These are phyloP conservation scores for Cordyceps fumosorosea DNA, from an alignment of 2,329 filamentous ascomycete genomes.

Conservation along the genomic window DNA sequence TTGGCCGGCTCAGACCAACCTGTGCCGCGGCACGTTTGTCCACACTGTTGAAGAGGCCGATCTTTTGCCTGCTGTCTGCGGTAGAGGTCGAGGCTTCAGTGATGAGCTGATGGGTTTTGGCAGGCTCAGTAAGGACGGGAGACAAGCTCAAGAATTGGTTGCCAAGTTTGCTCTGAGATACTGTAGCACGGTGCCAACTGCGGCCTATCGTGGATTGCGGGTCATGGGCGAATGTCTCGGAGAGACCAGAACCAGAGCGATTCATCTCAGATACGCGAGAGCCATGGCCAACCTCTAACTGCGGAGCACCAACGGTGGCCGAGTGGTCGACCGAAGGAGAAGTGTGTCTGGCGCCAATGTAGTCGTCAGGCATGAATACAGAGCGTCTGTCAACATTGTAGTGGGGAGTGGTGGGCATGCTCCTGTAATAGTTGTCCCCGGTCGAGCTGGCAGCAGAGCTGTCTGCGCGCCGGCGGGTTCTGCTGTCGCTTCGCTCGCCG, in stretches of 20 bases:
- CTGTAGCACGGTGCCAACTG: conserved; percentile 35
- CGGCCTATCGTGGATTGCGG: conserved; percentile 23
- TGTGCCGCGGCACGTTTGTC: conserved; percentile 61
- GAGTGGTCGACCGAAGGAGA: conserved; percentile 17
- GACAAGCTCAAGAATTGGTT: conserved; percentile 38
- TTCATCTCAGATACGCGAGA: conserved; percentile 25
- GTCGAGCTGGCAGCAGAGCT: conserved; percentile 61
- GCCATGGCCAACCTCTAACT: conserved; percentile 29
- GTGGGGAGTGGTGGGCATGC: conserved; percentile 44
- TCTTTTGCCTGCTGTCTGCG: conserved; percentile 48
- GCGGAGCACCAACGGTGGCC: conserved; percentile 20
- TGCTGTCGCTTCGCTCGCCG: conserved; percentile 49
- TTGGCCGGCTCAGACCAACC: conserved; percentile 55
- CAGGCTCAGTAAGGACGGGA: neutral
- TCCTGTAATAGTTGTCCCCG: conserved; percentile 44
- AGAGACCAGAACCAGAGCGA: neutral
- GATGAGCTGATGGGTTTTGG: neutral
- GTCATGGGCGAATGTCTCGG: conserved; percentile 18
- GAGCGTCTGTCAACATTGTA: conserved; percentile 46
- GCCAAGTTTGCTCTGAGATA: conserved; percentile 35
- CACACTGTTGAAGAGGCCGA: conserved; percentile 46
- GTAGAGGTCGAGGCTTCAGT: conserved; percentile 24
- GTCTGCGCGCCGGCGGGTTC: conserved; percentile 47
- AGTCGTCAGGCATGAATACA: conserved; percentile 49
- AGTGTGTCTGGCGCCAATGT: conserved; percentile 34